Conservation (phyloP, 176 grass and related monocot genomes). For the Alloteropsis semialata region DNA sequence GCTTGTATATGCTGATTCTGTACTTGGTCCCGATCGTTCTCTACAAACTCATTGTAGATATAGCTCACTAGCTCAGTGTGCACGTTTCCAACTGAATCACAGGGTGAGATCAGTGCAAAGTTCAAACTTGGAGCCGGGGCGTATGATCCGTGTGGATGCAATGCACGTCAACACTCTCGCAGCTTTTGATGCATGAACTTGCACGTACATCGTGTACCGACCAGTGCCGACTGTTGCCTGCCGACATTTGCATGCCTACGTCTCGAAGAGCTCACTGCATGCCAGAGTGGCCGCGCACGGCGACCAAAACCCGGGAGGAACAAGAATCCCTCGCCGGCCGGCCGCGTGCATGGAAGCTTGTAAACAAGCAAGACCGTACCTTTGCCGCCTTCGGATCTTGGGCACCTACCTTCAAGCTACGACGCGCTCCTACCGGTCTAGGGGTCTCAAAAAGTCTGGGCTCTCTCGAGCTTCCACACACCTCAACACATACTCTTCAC, state of each 20-base stretch:
- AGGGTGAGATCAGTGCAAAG: neutral
- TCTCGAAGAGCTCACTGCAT: conserved; percentile 8
- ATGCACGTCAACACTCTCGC: neutral
- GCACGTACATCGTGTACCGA: neutral
- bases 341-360: neutral
- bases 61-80: too few relatives aligned
- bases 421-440: neutral
- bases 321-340: neutral
- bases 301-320: too few relatives aligned
- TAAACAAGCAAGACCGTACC: neutral
- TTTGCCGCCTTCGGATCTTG: neutral
- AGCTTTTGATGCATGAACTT: neutral
- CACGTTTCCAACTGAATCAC: neutral
- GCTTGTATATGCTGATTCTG: too few relatives aligned
- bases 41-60: too few relatives aligned
- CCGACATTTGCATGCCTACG: neutral
- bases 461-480: neutral
- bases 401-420: neutral
- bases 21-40: too few relatives aligned
- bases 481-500: neutral
- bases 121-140: too few relatives aligned
- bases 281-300: neutral
- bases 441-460: neutral
- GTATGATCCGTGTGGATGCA: too few relatives aligned
- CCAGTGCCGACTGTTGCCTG: neutral